Evolutionary conservation across 129 eudicot genomes (phyloP).

Genomic region (Artemisia tridentata): DNA sequence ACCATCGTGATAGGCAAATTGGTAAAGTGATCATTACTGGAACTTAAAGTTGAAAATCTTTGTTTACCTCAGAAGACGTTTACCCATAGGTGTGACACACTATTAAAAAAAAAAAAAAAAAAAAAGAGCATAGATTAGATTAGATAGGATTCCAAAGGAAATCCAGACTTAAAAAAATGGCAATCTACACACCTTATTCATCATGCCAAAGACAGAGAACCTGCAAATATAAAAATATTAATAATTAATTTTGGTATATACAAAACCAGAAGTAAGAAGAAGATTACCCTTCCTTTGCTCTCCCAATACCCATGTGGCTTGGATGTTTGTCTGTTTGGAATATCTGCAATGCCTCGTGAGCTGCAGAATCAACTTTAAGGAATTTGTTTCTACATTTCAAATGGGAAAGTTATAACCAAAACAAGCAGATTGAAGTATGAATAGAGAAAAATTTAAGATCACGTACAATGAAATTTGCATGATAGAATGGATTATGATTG

Average conservation of each 20-base stretch:
- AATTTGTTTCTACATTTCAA: conserved; percentile 61
- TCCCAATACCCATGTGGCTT: conserved; percentile 92
- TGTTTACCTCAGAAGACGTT: conserved; percentile 81
- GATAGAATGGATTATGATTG: conserved; percentile 61
- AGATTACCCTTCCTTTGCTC: conserved; percentile 82
- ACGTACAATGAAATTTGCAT: conserved; percentile 80
- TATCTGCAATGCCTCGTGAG: conserved; percentile 94
- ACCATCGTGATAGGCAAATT: conserved; percentile 3
- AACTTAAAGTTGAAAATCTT: conserved; percentile 4
- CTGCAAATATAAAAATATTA: conserved; percentile 42
- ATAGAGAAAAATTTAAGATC: not conserved
- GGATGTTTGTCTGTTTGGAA: conserved; percentile 92
- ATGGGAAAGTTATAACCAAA: conserved; percentile 10
- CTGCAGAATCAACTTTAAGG: conserved; percentile 86
- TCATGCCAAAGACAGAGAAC: conserved; percentile 97
- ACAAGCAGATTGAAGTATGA: conserved; percentile 18
- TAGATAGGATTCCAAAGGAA: not conserved
- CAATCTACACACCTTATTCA: conserved; percentile 75
- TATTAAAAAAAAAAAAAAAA: conserved; percentile 29
- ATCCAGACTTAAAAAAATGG: conserved; percentile 8
- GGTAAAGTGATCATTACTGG: conserved; percentile 3
- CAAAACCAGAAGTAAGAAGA: not conserved
- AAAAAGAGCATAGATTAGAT: conserved; percentile 15
- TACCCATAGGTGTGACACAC: conserved; percentile 96
- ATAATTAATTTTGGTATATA: conserved; percentile 12